These are phyloP conservation scores for Amorphotheca resinae DNA, from an alignment of 495 filamentous ascomycete species.

Conservation along the genomic window DNA sequence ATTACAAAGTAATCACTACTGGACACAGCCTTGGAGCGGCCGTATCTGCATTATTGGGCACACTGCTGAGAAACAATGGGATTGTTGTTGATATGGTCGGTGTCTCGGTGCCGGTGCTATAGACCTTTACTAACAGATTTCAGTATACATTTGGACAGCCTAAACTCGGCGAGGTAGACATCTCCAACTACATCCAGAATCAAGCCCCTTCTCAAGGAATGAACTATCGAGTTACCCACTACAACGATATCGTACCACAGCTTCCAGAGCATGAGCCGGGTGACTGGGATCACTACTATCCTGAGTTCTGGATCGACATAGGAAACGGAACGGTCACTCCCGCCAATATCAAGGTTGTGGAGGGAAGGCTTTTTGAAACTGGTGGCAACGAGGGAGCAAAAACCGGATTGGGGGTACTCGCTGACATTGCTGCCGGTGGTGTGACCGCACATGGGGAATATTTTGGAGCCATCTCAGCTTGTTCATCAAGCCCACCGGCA, in stretches of 20 bases:
- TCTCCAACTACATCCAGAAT: conserved; percentile 43
- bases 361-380: neutral
- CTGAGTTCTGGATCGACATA: conserved; percentile 41
- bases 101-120: no score
- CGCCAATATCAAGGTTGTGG: neutral
- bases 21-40: conserved; percentile 54
- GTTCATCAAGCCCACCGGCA: neutral
- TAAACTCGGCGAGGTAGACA: conserved; percentile 7
- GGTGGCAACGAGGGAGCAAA: conserved; percentile 6
- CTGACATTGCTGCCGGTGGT: neutral
- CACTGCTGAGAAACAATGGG: conserved; percentile 37
- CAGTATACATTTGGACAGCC: conserved; percentile 44
- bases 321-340: neutral
- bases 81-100: conserved; percentile 14
- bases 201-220: conserved; percentile 29
- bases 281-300: conserved; percentile 42
- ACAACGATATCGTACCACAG: conserved; percentile 46
- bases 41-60: conserved; percentile 43
- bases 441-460: conserved; percentile 3
- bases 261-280: conserved; percentile 34
- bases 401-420: neutral
- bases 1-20: conserved; percentile 39
- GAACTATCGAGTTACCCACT: conserved; percentile 48
- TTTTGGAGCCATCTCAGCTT: conserved; percentile 3
- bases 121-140: neutral